Evolutionary conservation across 2,329 filamentous ascomycete species (phyloP), one percentile per base, ranked within the genome.

Genomic region (Cladophialophora psammophila): DNA sequence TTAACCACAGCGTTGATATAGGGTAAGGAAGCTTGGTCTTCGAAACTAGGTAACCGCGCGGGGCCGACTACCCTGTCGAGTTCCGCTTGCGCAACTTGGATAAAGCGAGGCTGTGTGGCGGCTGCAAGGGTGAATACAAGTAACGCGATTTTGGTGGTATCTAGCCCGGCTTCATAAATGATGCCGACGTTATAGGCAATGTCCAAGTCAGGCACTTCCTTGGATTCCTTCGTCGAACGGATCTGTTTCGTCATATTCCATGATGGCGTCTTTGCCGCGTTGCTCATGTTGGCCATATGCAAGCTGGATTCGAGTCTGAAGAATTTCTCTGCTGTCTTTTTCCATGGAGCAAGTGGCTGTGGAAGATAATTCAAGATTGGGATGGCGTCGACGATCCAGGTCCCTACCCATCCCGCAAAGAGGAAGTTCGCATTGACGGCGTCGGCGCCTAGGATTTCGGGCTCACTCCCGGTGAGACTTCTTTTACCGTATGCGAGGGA

Each of bases 401-500:
- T 79, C 1, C 79, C 79, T 0, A 82, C 82, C n/a, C 84, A 80
- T 3, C 82, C 82, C 48, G 80, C 77, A 66, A 81, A 82, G 8
- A 83, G 82, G 78, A 85, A 83, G 71, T 82, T 81, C 26, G 78
- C 75, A 72, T 84, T 81, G 5, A 81, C 76, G 53, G 82, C 76
- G 32, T 77, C 77, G 52, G 85, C 80, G 26, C 84, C 80, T 58
- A 79, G 72, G 12, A 84, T 78, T 26, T 83, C 78, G 26, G 82
- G 68, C 0, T 82, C 82, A 63, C 84, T 80, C 50, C 70, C 63
- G 7, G 50, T 67, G 4, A 64, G 54, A 35, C 84, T 81, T 7
- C 82, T 80, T 64, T 83, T 81, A 0, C 83, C 83, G 69, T 85
- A 85, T 4, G 82, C 78, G 1, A 85, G 81, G 6, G 79, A 82